Evolutionary conservation across 345 rosid genomes (phyloP).

Genomic region (Diplotaxis tenuifolia): DNA sequence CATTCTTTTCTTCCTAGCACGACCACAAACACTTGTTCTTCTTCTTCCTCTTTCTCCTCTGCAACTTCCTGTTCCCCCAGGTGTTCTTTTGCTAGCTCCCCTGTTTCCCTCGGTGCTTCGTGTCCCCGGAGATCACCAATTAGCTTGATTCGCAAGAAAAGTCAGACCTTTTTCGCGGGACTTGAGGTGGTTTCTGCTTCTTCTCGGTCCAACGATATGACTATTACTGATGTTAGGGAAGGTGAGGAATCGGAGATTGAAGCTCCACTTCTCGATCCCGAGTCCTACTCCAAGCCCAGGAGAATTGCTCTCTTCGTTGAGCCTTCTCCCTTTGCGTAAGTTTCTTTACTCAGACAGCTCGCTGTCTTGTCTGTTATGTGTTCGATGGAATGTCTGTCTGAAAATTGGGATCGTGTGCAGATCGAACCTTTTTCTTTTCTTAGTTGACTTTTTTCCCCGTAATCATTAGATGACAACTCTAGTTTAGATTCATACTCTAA

Average conservation of each 20-base stretch:
- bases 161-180: not conserved
- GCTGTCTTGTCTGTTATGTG: constrained; percentile 7
- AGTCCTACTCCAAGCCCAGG: constrained; percentile 52
- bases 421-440: not conserved
- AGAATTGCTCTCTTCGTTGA: constrained; percentile 94
- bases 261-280: constrained; percentile 50
- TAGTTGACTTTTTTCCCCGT: constrained; percentile 18
- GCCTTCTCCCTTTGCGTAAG: constrained; percentile 99
- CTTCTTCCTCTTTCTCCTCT: constrained; percentile 27
- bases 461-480: not conserved
- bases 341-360: not conserved
- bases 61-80: not conserved
- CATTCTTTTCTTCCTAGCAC: constrained; percentile 19
- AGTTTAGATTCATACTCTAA: no score
- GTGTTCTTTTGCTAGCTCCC: constrained; percentile 14
- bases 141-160: constrained; percentile 28
- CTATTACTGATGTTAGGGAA: constrained; percentile 47
- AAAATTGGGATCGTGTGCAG: not conserved
- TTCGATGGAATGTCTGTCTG: constrained; percentile 35
- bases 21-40: constrained; percentile 10
- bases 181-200: constrained; percentile 23
- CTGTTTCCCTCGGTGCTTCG: constrained; percentile 26
- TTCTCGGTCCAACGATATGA: constrained; percentile 48
- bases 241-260: constrained; percentile 50
- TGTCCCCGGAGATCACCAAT: constrained; percentile 38